Conservation (phyloP, 1,284 basidiomycete genomes). For the Psilocybe mexicana region DNA sequence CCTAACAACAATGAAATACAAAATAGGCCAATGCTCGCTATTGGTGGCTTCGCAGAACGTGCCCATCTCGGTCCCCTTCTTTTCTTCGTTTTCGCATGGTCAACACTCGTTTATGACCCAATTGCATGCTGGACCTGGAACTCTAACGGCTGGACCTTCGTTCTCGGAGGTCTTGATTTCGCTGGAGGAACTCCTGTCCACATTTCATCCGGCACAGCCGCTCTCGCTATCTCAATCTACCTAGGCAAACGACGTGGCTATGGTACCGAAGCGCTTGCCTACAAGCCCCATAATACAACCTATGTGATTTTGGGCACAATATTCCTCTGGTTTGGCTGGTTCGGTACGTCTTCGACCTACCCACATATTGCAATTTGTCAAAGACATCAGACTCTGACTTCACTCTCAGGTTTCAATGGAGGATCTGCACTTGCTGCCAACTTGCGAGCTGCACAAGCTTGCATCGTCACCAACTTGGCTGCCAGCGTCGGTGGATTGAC, state of each 20-base stretch:
- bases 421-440: slow-evolving; percentile 84
- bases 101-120: slow-evolving; percentile 90
- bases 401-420: slow-evolving; percentile 69
- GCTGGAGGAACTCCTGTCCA: slow-evolving; percentile 95
- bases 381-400: neutral
- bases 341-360: slow-evolving; percentile 42
- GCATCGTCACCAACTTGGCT: slow-evolving; percentile 90
- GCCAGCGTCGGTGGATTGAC: slow-evolving; percentile 86
- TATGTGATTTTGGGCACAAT: slow-evolving; percentile 91
- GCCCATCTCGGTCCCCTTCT: slow-evolving; percentile 84
- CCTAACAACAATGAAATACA: too few relatives aligned
- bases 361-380: neutral
- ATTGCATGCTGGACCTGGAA: slow-evolving; percentile 97
- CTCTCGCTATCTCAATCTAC: slow-evolving; percentile 89
- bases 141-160: slow-evolving; percentile 78
- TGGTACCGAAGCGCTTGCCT: slow-evolving; percentile 86
- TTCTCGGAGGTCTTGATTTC: slow-evolving; percentile 83
- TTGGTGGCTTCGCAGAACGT: slow-evolving; percentile 92
- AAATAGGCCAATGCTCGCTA: slow-evolving; percentile 73
- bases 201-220: slow-evolving; percentile 89
- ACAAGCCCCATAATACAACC: slow-evolving; percentile 84
- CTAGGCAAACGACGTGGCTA: slow-evolving; percentile 90
- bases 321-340: slow-evolving; percentile 97
- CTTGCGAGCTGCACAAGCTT: slow-evolving; percentile 84
- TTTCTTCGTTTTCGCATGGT: slow-evolving; percentile 89